Conservation (phyloP, 1,284 basidiomycete species). For the Microstroma glucosiphilum region DNA sequence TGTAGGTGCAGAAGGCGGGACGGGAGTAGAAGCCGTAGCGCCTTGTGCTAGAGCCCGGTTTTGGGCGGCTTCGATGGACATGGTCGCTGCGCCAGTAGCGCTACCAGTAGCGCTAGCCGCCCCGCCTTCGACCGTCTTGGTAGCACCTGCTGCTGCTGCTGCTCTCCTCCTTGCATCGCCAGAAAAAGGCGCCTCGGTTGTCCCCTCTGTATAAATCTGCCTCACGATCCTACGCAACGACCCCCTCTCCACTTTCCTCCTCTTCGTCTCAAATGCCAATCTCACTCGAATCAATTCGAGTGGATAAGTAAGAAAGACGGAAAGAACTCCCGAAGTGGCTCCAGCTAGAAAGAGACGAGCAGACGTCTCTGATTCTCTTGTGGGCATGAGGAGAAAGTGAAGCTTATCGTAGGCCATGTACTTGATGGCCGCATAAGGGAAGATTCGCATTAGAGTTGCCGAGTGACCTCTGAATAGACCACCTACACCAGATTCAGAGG, state of each 20-base stretch:
- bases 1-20: constrained; percentile 13
- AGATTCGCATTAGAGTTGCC: constrained; percentile 68
- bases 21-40: constrained; percentile 18
- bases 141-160: constrained; percentile 40
- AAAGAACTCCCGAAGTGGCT: constrained; percentile 76
- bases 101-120: constrained; percentile 20
- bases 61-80: constrained; percentile 13
- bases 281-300: constrained; percentile 91
- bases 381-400: constrained; percentile 77
- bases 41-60: constrained; percentile 52
- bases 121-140: constrained; percentile 19
- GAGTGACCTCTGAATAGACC: constrained; percentile 94
- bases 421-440: constrained; percentile 95
- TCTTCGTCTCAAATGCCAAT: constrained; percentile 76
- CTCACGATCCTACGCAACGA: constrained; percentile 32
- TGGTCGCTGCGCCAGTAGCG: constrained; percentile 10
- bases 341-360: constrained; percentile 79
- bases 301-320: constrained; percentile 88
- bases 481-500: constrained; percentile 63
- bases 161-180: constrained; percentile 35
- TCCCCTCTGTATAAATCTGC: constrained; percentile 46
- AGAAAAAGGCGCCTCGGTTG: constrained; percentile 42
- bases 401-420: constrained; percentile 91
- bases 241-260: constrained; percentile 47
- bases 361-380: constrained; percentile 70